Base-by-base conservation (phyloP, 2,329 filamentous ascomycete species). In the Ascochyta fabae region DNA sequence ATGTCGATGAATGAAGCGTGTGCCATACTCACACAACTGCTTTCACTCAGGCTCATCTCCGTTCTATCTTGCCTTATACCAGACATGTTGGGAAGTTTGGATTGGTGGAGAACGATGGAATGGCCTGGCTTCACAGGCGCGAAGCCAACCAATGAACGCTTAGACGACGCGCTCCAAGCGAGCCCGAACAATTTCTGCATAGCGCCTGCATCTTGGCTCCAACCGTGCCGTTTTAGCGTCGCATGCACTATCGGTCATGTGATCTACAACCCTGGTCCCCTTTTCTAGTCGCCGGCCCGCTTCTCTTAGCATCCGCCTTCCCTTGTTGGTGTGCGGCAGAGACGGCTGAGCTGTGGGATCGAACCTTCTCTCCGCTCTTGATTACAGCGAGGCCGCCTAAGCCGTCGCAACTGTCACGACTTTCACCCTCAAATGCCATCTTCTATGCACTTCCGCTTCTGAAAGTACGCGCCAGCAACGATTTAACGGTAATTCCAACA, bases 101-200 rank as follows among this genome's bases (percentile, higher is more conserved):
- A 66, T 68, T 68, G 63, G 65, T 63, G 59, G 64, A 48, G 40
- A 43, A 47, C 26, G 52, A 48, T 41, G 29, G 43, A 61, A 31
- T 48, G 54, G 59, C 51, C 51, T 47, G 43, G 56, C 41, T 42
- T 43, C 33, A 33, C 50, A 58, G 55, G 65, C 65, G 66, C 59
- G 45, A 60, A 59, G 45, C 23, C 48, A 41, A 61, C 70, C 70
- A 71, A 70, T 72, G 56, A 62, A 57, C 54, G 57, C 50, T 55
- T 59, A 50, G 54, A 49, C 46, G 36, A 57, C 26, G n/a, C 53
- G 53, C 53, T 52, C 38, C 49, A 60, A 66, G 61, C 64, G 62
- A 64, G 47, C 44, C 52, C 40, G 52, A 56, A 43, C 53, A 58
- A 52, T 45, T 54, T 50, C 44, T 66, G 60, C 62, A 60, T 65